These are phyloP conservation scores for Oenanthe javanica DNA, from an alignment of 140 eudicot species.

Conservation along the genomic window DNA sequence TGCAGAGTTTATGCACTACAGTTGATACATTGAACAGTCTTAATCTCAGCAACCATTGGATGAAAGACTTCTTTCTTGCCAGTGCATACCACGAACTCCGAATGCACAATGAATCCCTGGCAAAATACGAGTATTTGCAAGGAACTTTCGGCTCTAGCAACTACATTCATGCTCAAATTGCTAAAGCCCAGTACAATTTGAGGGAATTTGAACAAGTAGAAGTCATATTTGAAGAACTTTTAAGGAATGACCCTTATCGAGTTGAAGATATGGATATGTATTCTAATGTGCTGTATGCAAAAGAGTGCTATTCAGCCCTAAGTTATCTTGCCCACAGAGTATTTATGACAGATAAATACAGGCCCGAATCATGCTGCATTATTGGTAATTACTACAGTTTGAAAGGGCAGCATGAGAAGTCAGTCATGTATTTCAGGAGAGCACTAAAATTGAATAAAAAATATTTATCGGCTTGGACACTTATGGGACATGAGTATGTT, in stretches of 20 bases:
- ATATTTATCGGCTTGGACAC: slow-evolving; percentile 92
- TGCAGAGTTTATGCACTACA: slow-evolving; percentile 74
- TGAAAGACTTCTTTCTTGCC: slow-evolving; percentile 96
- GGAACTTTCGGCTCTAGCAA: slow-evolving; percentile 66
- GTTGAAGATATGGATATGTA: slow-evolving; percentile 98
- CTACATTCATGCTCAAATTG: slow-evolving; percentile 86
- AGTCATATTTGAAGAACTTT: slow-evolving; percentile 82
- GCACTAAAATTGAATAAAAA: slow-evolving; percentile 79
- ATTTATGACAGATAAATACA: slow-evolving; percentile 76
- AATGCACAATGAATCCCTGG: slow-evolving; percentile 70
- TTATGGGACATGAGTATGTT: slow-evolving; percentile 92
- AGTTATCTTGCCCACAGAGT: slow-evolving; percentile 92
- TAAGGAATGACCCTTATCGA: slow-evolving; percentile 78
- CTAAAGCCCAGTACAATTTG: slow-evolving; percentile 80
- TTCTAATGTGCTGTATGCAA: slow-evolving; percentile 87
- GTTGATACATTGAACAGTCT: slow-evolving; percentile 60
- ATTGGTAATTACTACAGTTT: slow-evolving; percentile 89
- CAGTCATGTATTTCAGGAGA: slow-evolving; percentile 78
- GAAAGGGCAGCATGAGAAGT: slow-evolving; percentile 93
- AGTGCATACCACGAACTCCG: slow-evolving; percentile 73
- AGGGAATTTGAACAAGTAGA: slow-evolving; percentile 91
- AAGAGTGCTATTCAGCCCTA: slow-evolving; percentile 78
- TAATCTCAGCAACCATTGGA: slow-evolving; percentile 76
- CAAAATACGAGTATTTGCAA: slow-evolving; percentile 64
- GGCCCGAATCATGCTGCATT: slow-evolving; percentile 96